Conservation (phyloP, 176 grass and related monocot genomes). For the Hyparrhenia diplandra region DNA sequence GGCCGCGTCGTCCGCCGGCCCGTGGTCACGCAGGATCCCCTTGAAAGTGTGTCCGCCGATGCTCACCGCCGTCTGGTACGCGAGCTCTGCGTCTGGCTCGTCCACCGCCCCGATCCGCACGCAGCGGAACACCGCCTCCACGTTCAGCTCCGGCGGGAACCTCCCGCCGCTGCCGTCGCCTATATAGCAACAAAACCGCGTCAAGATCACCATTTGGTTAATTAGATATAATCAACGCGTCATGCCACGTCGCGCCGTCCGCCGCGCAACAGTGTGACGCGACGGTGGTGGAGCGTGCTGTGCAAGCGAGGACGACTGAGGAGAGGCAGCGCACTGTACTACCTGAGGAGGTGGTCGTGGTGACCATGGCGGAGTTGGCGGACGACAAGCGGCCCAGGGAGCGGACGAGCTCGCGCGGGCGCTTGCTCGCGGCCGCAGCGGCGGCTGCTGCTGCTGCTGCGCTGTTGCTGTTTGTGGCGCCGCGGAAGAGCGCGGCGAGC, state of each 20-base stretch:
- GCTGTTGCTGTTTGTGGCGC: conserved; percentile 40
- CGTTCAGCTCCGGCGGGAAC: conserved; percentile 87
- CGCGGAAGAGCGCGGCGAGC: conserved; percentile 56
- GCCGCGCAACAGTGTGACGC: not conserved
- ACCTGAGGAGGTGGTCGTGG: conserved; percentile 81
- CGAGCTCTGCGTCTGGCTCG: conserved; percentile 81
- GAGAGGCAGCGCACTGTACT: too few relatives aligned
- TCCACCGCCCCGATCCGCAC: conserved; percentile 82
- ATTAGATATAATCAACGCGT: not conserved
- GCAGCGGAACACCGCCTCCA: conserved; percentile 88
- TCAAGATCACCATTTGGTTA: not conserved
- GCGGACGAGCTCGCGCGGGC: conserved; percentile 50
- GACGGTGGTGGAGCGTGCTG: not conserved
- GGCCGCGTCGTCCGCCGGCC: conserved; percentile 48
- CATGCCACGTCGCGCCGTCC: not conserved
- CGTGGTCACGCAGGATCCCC: conserved; percentile 86
- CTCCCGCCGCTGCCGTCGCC: conserved; percentile 53
- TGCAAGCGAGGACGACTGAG: not conserved
- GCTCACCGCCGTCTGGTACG: conserved; percentile 93
- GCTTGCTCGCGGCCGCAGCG: conserved; percentile 16
- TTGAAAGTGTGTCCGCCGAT: conserved; percentile 94
- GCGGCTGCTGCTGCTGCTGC: not conserved
- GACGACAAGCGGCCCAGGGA: conserved; percentile 42
- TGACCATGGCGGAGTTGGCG: conserved; percentile 31
- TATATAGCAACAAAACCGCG: not conserved